Base-by-base conservation (phyloP, 345 rosid species). In the Raphanus raphanistrum region DNA sequence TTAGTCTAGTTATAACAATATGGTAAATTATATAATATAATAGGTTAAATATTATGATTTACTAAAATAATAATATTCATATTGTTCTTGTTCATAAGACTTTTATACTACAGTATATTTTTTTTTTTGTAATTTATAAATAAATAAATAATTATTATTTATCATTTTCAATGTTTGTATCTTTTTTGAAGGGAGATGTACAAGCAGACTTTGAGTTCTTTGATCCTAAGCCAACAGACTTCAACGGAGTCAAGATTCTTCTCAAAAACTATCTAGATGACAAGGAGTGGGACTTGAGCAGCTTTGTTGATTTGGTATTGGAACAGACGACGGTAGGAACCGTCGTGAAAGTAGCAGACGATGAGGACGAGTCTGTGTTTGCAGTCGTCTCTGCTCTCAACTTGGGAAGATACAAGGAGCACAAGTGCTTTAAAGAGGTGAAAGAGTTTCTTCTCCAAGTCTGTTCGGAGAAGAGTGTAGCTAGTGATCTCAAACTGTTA, bases 131-230 rank as follows among this genome's bases (percentile, higher is more conserved):
- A 35, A 35, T 35, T 1, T 35, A 6, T 35, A 31, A 31, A 31
- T 31, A n/a, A 31, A 31, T 31, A 29, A 29, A 29, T 3, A 29
- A 29, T 1, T 5, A 31, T 31, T 31, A 31, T 31, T 31, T 31
- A 31, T 31, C 5, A 31, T n/a, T n/a, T n/a, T n/a, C n/a, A n/a
- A n/a, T n/a, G n/a, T n/a, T n/a, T n/a, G n/a, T n/a, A n/a, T n/a
- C n/a, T n/a, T n/a, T n/a, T 67, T 68, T 82, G 72, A 65, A 95
- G 97, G 94, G 83, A 71, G 84, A 70, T 71, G 89, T 92, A 4
- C 94, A 95, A 86, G 94, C 93, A 9, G 99, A 95, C 80, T 92
- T 95, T 76, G 94, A 85, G 21, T 95, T 95, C 85, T 88, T 90
- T 81, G 99, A 92, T 84, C 98, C 96, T 0, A 95, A 92, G 85